These are phyloP conservation scores for Globisporangium nagaii DNA, from an alignment of 352 stramenopile species.

Conservation along the genomic window DNA sequence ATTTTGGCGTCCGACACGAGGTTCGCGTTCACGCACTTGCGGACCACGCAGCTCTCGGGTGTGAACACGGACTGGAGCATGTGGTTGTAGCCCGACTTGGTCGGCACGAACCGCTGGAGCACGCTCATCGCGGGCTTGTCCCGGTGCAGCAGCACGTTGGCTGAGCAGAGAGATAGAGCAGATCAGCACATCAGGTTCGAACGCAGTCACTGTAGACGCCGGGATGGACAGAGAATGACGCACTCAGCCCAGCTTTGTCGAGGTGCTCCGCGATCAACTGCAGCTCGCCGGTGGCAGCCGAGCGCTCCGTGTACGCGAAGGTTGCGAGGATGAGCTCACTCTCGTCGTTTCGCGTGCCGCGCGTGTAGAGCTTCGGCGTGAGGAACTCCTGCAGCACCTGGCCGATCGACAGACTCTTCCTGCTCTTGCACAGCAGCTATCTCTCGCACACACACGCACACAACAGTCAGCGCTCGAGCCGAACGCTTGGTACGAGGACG, in stretches of 20 bases:
- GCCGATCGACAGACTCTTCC: conserved; percentile 40
- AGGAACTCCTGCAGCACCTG: conserved; percentile 52
- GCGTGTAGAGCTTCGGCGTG: conserved; percentile 14
- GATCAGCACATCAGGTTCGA: too few relatives aligned
- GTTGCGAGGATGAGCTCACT: conserved; percentile 39
- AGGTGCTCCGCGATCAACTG: conserved; percentile 56
- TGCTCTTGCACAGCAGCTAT: conserved; percentile 61
- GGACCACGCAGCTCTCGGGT: conserved; percentile 41
- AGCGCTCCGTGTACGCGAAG: conserved; percentile 50
- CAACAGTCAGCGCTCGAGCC: too few relatives aligned
- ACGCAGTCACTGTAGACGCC: too few relatives aligned
- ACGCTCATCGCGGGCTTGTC: conserved; percentile 54
- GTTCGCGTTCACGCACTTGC: conserved; percentile 63
- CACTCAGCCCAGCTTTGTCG: conserved; percentile 32
- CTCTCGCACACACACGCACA: neutral
- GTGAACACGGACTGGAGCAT: conserved; percentile 59
- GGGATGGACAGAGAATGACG: neutral
- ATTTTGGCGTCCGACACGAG: conserved; percentile 31
- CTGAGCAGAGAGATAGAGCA: neutral
- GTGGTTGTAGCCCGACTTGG: conserved; percentile 70
- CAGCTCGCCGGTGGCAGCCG: conserved; percentile 23
- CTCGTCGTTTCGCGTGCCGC: conserved; percentile 15
- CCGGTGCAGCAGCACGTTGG: conserved; percentile 30
- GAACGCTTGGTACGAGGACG: neutral
- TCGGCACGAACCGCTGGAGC: conserved; percentile 62